A percentile compares a stretch with the other conserved stretches of the same genome.
Evolutionary conservation across 2,329 filamentous ascomycete genomes (phyloP).

Genomic region (Gaeumannomyces sp.): DNA sequence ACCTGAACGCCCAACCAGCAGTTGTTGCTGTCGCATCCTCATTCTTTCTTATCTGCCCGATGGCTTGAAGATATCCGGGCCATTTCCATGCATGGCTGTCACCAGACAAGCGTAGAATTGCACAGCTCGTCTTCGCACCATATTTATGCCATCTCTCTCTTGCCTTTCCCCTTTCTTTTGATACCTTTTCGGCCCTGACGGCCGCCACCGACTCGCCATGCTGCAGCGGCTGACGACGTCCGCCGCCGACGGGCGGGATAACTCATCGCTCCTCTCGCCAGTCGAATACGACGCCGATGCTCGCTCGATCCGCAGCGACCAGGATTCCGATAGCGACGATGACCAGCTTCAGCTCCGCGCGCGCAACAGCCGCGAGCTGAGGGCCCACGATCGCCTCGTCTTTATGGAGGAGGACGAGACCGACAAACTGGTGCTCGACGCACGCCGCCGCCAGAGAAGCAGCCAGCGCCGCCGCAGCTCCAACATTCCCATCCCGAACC

Average conservation of each 20-base stretch:
- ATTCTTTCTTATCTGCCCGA: not conserved
- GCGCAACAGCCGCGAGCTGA: conserved; percentile 63
- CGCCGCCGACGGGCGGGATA: conserved; percentile 21
- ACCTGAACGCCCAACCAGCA: not conserved
- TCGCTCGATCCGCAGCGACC: conserved; percentile 60
- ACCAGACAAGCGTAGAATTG: not conserved
- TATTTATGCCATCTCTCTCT: not conserved
- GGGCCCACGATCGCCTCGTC: conserved; percentile 62
- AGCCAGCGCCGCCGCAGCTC: conserved; percentile 45
- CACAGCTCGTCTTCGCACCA: not conserved
- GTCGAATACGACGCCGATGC: conserved; percentile 63
- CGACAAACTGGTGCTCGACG: conserved; percentile 52
- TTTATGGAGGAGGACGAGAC: conserved; percentile 71
- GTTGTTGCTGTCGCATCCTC: not conserved
- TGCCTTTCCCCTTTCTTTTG: not conserved
- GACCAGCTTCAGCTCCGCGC: conserved; percentile 61
- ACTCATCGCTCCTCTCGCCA: conserved; percentile 52
- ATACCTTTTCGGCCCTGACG: not conserved
- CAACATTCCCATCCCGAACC: conserved; percentile 43
- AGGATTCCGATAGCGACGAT: conserved; percentile 72
- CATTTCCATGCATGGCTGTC: not conserved
- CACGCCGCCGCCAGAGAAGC: conserved; percentile 37
- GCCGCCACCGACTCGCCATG: not conserved
- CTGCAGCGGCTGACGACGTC: not conserved
- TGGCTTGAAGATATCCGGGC: not conserved